These are phyloP conservation scores for Cutaneotrichosporon sp. DNA, from an alignment of 1,284 basidiomycete species.

Conservation along the genomic window DNA sequence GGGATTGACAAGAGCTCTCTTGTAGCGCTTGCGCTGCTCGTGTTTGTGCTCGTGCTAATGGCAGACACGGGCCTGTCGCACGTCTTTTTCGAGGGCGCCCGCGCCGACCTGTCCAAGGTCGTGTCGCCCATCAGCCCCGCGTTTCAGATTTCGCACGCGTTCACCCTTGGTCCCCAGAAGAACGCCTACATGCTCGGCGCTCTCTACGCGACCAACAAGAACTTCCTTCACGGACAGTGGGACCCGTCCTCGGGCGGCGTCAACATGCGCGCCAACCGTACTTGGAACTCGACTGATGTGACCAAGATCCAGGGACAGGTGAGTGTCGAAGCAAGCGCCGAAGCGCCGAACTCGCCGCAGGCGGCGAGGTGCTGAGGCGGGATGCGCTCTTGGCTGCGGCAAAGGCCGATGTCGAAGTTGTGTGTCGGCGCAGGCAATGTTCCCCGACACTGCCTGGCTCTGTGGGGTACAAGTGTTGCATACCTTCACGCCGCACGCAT, in stretches of 20 bases:
- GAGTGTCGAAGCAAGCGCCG: too few species aligned
- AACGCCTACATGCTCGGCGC: constrained; percentile 92
- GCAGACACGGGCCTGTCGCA: constrained; percentile 85
- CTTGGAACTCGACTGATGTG: constrained; percentile 72
- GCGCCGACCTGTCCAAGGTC: constrained; percentile 92
- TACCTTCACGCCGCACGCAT: too few species aligned
- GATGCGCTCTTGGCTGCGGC: background rate
- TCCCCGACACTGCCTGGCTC: too few species aligned
- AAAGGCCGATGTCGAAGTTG: too few species aligned
- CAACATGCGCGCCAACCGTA: constrained; percentile 83
- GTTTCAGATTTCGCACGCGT: constrained; percentile 97
- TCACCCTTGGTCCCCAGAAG: constrained; percentile 59
- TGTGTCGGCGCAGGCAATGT: too few species aligned
- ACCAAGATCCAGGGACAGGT: constrained; percentile 90
- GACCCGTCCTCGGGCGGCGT: constrained; percentile 83
- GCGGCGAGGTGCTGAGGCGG: background rate
- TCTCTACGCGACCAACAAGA: constrained; percentile 71
- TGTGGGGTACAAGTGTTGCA: too few species aligned
- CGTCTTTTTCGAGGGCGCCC: constrained; percentile 93
- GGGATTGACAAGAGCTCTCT: too few species aligned
- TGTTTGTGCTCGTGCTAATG: constrained; percentile 1
- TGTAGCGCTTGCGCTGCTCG: background rate
- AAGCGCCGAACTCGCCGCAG: background rate
- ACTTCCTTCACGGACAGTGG: constrained; percentile 84
- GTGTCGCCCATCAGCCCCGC: constrained; percentile 80